These are phyloP conservation scores for Cubamyces sp. DNA, from an alignment of 768 basidiomycete genomes.

Conservation along the genomic window DNA sequence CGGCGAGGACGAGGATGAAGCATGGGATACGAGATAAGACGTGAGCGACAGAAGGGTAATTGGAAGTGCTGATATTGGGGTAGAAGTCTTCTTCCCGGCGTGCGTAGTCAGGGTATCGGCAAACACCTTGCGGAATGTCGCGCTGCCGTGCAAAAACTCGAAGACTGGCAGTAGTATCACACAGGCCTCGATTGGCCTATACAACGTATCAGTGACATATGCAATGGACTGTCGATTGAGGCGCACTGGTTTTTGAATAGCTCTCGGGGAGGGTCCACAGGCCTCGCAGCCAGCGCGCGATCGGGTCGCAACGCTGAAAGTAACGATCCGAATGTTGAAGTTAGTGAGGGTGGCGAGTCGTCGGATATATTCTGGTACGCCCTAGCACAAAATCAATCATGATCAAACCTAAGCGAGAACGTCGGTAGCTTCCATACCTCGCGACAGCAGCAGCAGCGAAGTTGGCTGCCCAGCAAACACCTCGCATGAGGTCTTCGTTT, in stretches of 20 bases:
- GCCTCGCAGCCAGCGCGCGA: slow-evolving; percentile 51
- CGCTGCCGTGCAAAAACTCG: slow-evolving; percentile 60
- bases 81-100: slow-evolving; percentile 32
- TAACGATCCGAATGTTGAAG: slow-evolving; percentile 55
- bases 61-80: slow-evolving; percentile 42
- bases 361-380: slow-evolving; percentile 59
- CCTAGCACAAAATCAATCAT: slow-evolving; percentile 37
- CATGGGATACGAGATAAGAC: slow-evolving; percentile 70
- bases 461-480: slow-evolving; percentile 59
- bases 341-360: slow-evolving; percentile 54
- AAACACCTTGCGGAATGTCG: slow-evolving; percentile 52
- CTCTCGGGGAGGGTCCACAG: slow-evolving; percentile 52
- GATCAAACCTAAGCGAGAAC: background rate
- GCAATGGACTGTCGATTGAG: too few relatives aligned
- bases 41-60: slow-evolving; percentile 58
- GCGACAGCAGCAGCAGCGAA: slow-evolving; percentile 54
- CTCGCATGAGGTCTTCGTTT: slow-evolving; percentile 57
- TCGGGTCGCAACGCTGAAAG: slow-evolving; percentile 58
- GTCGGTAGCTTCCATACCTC: slow-evolving; percentile 43
- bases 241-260: slow-evolving; percentile 61
- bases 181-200: slow-evolving; percentile 66
- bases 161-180: slow-evolving; percentile 62
- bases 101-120: slow-evolving; percentile 32
- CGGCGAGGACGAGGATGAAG: slow-evolving; percentile 59
- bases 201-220: background rate